Evolutionary conservation across 306 rosid genomes (phyloP), one percentile per base, ranked within the genome.

Genomic region (Castanea crenata): DNA sequence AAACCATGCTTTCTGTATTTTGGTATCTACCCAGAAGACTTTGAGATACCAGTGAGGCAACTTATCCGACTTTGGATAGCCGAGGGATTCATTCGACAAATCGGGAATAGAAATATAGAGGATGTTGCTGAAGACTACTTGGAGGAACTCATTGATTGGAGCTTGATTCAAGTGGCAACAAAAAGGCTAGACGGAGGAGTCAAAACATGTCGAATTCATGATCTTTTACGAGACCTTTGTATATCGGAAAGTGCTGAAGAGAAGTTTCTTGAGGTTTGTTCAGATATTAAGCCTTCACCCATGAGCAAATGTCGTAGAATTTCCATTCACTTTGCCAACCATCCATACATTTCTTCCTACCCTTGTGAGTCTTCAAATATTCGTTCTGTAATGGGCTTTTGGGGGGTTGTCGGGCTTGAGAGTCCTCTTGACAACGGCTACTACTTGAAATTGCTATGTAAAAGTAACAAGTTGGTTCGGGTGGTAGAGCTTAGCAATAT

Each of bases 241-340:
- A 54, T 55, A 54, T 0, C 18, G 0, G 49, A 54, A 5, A 19
- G 76, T 18, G 0, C 6, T 0, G 3, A 73, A 44, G 76, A 73
- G 1, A 55, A 73, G 19, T 29, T 73, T 2, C 34, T 51, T 1
- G 11, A 73, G 11, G 49, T 73, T 19, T 4, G 0, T 7, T 2
- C 51, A 0, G 2, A 15, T 0, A 0, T 0, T 29, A 19, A 55
- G 3, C 25, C 0, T 72, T 0, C 12, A 52, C 5, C 0, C 0
- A 9, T 11, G 1, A 1, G 21, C 11, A 15, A 34, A 15, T 62
- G 0, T 0, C 18, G 52, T 3, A 73, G 64, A 55, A 13, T 73
- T 6, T 73, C 51, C 15, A 5, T 73, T 0, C 6, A 55, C 21
- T 31, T 1, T 9, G 4, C 2, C 8, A 4, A 6, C 12, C 1